phyloP scores from a whole-genome alignment of 345 rosid species.

The Turritis glabra region DNA sequence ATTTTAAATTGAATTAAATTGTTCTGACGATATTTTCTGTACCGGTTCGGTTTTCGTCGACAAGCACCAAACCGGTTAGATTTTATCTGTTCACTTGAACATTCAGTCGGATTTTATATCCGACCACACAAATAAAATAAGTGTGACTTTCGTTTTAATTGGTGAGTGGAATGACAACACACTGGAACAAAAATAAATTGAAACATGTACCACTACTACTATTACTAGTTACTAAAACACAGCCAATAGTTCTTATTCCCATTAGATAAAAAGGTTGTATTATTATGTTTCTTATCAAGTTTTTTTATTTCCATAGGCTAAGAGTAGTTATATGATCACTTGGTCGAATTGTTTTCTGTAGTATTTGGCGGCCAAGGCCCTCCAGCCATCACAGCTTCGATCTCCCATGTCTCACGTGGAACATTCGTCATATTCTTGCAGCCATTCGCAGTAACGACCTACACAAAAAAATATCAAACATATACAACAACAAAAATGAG shows the following conservation, averaged over 20 bases:
- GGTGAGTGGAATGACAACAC: background rate
- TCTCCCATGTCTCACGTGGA: conserved; percentile 64
- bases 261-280: background rate
- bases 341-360: conserved; percentile 12
- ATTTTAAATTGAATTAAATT: background rate
- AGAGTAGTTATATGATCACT: conserved; percentile 13
- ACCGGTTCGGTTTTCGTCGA: conserved; percentile 21
- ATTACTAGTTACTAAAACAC: too few species aligned
- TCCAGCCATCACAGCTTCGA: conserved; percentile 94
- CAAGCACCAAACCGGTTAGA: conserved; percentile 17
- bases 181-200: background rate
- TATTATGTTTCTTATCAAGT: conserved; percentile 4
- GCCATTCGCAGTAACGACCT: conserved; percentile 68
- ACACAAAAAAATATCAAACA: background rate
- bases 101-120: background rate
- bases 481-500: background rate
- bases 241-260: too few species aligned
- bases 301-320: background rate
- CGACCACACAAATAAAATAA: background rate
- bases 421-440: conserved; percentile 81
- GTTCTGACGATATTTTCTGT: conserved; percentile 24
- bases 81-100: background rate
- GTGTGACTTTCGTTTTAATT: background rate
- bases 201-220: too few species aligned
- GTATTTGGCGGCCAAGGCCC: conserved; percentile 58